Evolutionary conservation across 208 protist genomes (phyloP), one percentile per base, ranked within the genome.

Genomic region (Trypanosoma boissoni): DNA sequence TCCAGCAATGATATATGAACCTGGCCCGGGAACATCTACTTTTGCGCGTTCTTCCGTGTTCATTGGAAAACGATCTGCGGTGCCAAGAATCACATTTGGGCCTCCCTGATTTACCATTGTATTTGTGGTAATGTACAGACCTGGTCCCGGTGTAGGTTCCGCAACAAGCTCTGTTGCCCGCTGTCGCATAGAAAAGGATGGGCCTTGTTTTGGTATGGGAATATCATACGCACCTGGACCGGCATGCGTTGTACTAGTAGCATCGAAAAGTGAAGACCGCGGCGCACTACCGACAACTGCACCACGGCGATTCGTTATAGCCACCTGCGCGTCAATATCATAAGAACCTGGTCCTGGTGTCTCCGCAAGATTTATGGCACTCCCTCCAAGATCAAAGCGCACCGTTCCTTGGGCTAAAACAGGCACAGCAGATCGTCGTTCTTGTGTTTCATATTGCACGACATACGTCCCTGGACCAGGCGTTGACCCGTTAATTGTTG

Each of bases 281-380:
- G 68, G 70, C 3, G 81, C 81, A 43, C 51, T 66, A 4, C 81
- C 77, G 37, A 88, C 51, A 53, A 82, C 52, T 20, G 61, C 68
- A 39, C 73, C 66, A 31, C 68, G 60, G 16, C 58, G 50, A 37
- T 68, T 57, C 21, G 56, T 44, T 20, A 70, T 27, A 18, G 12
- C 48, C 26, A 44, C 9, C 10, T 48, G 21, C 18, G 21, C 14
- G 21, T 41, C 37, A 10, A 51, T 26, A 49, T 69, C 44, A 62
- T 86, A 86, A 8, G 55, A 57, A 26, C 75, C 79, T 36, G 79
- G 79, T 8, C 79, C 78, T 1, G 71, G 74, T 12, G 32, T n/a
- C 4, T 21, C 9, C 37, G 12, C 32, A 12, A 43, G 50, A 16
- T 20, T 45, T 7, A 52, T 53, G 18, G 8, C 2, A 1, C 9